Evolutionary conservation across 2,329 filamentous ascomycete species (phyloP).

Genomic region (Microascus cirrosus): DNA sequence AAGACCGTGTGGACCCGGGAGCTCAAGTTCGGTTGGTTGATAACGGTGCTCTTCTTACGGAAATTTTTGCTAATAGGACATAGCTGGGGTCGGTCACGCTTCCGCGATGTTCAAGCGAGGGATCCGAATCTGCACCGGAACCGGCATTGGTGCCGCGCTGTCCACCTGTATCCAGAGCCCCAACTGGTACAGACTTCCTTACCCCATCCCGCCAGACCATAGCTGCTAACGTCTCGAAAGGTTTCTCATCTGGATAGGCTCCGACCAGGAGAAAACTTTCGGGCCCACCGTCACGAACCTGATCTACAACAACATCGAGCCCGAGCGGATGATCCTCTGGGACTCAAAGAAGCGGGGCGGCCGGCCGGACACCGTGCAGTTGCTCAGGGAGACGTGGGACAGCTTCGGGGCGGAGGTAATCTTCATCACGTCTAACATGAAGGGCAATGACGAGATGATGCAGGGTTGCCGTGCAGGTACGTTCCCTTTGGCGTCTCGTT

Average conservation of each 20-base stretch:
- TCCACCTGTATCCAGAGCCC: constrained; percentile 28
- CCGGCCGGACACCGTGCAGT: constrained; percentile 22
- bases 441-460: constrained; percentile 31
- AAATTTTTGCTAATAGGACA: constrained; percentile 6
- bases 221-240: constrained; percentile 8
- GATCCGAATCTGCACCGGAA: constrained; percentile 27
- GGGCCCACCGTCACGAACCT: constrained; percentile 24
- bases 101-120: constrained; percentile 29
- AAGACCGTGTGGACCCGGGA: constrained; percentile 27
- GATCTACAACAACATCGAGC: constrained; percentile 25
- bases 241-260: constrained; percentile 31
- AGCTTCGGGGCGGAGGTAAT: constrained; percentile 28
- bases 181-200: constrained; percentile 17
- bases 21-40: constrained; percentile 24
- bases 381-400: constrained; percentile 24
- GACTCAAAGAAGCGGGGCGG: constrained; percentile 28
- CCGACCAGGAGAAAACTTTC: constrained; percentile 27
- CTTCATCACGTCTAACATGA: constrained; percentile 28
- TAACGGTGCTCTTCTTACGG: background rate
- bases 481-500: background rate
- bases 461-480: constrained; percentile 22
- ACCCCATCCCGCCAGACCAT: background rate
- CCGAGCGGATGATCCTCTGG: constrained; percentile 29
- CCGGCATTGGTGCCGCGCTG: constrained; percentile 26
- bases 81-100: constrained; percentile 27